A percentile compares a stretch with the other conserved stretches of the same genome.
Evolutionary conservation across 441 rosid genomes (phyloP).

Genomic region (Euphorbia schlechtendalii): DNA sequence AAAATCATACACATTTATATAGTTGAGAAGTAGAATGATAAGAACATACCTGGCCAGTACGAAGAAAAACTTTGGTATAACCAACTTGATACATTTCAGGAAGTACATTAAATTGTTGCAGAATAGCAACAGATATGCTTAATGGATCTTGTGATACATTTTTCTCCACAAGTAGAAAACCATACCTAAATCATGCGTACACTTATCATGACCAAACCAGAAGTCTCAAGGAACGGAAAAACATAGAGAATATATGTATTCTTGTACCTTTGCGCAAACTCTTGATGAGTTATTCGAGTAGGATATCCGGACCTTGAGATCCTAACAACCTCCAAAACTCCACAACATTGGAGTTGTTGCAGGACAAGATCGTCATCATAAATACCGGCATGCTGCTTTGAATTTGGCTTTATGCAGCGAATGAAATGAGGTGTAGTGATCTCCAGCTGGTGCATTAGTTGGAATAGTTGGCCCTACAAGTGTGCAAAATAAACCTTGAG

Average conservation of each 20-base stretch:
- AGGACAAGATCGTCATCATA: slow-evolving; percentile 70
- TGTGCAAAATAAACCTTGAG: slow-evolving; percentile 15
- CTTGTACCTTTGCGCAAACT: slow-evolving; percentile 65
- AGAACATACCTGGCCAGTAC: slow-evolving; percentile 71
- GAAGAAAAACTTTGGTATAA: slow-evolving; percentile 71
- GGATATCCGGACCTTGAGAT: slow-evolving; percentile 92
- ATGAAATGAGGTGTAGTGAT: slow-evolving; percentile 85
- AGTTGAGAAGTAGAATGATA: not conserved
- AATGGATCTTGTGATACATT: slow-evolving; percentile 57
- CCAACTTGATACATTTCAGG: slow-evolving; percentile 97
- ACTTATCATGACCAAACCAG: too few relatives aligned
- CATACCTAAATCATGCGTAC: slow-evolving; percentile 51
- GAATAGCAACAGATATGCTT: slow-evolving; percentile 73
- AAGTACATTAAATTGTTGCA: slow-evolving; percentile 59
- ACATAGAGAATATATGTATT: slow-evolving; percentile 10
- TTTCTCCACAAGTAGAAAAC: slow-evolving; percentile 45
- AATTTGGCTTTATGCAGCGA: slow-evolving; percentile 85
- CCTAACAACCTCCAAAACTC: slow-evolving; percentile 80
- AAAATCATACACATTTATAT: slow-evolving; percentile 4
- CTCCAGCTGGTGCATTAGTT: slow-evolving; percentile 79
- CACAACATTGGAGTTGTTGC: slow-evolving; percentile 84
- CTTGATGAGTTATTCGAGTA: slow-evolving; percentile 82
- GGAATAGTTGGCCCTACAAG: slow-evolving; percentile 79
- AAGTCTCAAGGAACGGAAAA: slow-evolving; percentile 12
- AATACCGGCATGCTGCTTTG: slow-evolving; percentile 54